These are phyloP conservation scores for Fusarium solani-melongenae DNA, from an alignment of 2,329 filamentous ascomycete genomes.

Conservation along the genomic window DNA sequence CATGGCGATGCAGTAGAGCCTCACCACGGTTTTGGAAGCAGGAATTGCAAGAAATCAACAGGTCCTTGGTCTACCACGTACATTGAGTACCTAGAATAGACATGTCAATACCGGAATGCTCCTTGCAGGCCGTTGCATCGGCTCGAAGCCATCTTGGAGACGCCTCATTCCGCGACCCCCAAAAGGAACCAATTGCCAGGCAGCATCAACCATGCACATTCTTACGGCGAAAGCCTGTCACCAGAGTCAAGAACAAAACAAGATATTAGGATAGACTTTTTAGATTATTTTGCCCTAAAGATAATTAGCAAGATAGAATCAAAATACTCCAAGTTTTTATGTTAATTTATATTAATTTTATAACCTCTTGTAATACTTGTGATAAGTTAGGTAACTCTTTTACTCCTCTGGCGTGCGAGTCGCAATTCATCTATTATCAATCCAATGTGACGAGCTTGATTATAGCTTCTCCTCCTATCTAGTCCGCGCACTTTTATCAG, in stretches of 20 bases:
- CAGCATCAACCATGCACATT: neutral
- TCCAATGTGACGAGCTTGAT: neutral
- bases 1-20: neutral
- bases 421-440: neutral
- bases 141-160: neutral
- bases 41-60: neutral
- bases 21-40: neutral
- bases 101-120: neutral
- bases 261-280: neutral
- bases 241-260: too few species aligned
- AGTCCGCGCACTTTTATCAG: too few species aligned
- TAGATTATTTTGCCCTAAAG: neutral
- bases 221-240: neutral
- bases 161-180: conserved; percentile 22
- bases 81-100: neutral
- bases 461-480: neutral
- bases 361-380: too few species aligned
- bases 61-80: neutral
- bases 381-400: too few species aligned
- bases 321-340: neutral
- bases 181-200: conserved; percentile 22
- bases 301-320: neutral
- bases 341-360: too few species aligned
- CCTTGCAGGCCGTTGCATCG: conserved; percentile 17
- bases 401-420: neutral